Evolutionary conservation across 805 yeast genomes (phyloP).

Genomic region (Myxozyma mucilagina): DNA sequence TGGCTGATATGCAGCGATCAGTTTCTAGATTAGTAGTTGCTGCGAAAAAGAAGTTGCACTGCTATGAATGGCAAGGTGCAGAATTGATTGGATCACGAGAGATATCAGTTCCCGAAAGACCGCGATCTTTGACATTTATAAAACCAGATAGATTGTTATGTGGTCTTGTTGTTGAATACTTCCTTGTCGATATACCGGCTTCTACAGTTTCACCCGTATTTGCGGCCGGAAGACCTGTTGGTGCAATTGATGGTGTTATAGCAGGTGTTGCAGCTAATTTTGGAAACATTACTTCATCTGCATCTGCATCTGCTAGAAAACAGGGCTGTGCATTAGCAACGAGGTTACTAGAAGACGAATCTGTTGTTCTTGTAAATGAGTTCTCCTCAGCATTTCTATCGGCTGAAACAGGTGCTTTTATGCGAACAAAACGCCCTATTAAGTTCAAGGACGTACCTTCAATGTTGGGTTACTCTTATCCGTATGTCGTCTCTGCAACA

Average conservation of each 20-base stretch:
- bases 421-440: conserved; percentile 19
- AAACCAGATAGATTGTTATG: conserved; percentile 21
- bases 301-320: conserved; percentile 26
- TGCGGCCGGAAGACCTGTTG: conserved; percentile 28
- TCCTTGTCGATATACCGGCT: conserved; percentile 22
- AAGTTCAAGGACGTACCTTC: conserved; percentile 35
- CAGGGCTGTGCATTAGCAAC: conserved; percentile 25
- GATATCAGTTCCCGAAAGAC: conserved; percentile 25
- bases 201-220: conserved; percentile 21
- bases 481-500: conserved; percentile 43
- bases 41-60: conserved; percentile 28
- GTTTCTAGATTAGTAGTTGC: conserved; percentile 38
- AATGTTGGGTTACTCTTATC: conserved; percentile 43
- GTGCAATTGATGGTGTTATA: conserved; percentile 35
- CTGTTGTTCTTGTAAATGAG: conserved; percentile 24
- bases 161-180: conserved; percentile 27
- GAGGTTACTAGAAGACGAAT: conserved; percentile 16
- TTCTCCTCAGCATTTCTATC: conserved; percentile 23
- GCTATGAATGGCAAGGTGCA: conserved; percentile 31
- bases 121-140: conserved; percentile 26
- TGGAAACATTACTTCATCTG: conserved; percentile 14
- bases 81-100: conserved; percentile 26
- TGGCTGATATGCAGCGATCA: conserved; percentile 26
- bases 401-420: conserved; percentile 11
- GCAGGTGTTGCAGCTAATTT: conserved; percentile 25